These are phyloP conservation scores for Aegilops umbellulata DNA, from an alignment of 176 grass and related monocot genomes.

Conservation along the genomic window DNA sequence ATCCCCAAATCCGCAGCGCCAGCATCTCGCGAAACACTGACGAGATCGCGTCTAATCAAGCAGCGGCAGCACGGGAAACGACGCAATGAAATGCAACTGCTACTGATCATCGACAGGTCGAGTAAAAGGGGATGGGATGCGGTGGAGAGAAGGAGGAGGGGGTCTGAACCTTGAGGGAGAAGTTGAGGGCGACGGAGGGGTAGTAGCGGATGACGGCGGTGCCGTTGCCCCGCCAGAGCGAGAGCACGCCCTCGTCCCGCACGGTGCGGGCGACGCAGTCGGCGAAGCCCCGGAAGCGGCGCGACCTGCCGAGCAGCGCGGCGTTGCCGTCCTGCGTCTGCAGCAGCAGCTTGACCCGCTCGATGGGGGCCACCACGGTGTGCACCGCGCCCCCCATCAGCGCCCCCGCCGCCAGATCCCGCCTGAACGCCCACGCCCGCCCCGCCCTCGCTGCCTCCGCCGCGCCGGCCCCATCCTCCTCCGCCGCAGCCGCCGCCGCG, in stretches of 20 bases:
- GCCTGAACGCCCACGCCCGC: conserved; percentile 77
- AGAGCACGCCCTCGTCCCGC: conserved; percentile 80
- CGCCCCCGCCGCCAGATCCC: conserved; percentile 91
- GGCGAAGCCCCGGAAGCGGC: conserved; percentile 75
- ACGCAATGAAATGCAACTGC: neutral
- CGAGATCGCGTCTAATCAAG: too few species aligned
- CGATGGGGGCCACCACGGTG: conserved; percentile 98
- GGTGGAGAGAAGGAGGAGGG: neutral
- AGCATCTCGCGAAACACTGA: neutral
- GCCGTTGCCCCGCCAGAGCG: conserved; percentile 96
- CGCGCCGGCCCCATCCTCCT: conserved; percentile 35
- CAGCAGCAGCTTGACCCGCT: conserved; percentile 94
- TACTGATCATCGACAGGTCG: neutral
- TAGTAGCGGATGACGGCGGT: conserved; percentile 93
- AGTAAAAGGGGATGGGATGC: neutral
- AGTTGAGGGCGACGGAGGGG: conserved; percentile 99
- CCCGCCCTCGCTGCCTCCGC: neutral
- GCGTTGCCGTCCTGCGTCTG: conserved; percentile 99
- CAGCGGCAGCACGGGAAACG: neutral
- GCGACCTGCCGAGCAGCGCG: conserved; percentile 57
- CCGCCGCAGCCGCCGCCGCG: conserved; percentile 27
- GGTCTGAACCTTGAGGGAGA: conserved; percentile 89
- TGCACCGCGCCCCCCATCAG: conserved; percentile 92
- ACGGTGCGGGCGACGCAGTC: conserved; percentile 93
- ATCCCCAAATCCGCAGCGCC: neutral